Evolutionary conservation across 1,284 basidiomycete species (phyloP).

Genomic region (Leccinum fuscescens): DNA sequence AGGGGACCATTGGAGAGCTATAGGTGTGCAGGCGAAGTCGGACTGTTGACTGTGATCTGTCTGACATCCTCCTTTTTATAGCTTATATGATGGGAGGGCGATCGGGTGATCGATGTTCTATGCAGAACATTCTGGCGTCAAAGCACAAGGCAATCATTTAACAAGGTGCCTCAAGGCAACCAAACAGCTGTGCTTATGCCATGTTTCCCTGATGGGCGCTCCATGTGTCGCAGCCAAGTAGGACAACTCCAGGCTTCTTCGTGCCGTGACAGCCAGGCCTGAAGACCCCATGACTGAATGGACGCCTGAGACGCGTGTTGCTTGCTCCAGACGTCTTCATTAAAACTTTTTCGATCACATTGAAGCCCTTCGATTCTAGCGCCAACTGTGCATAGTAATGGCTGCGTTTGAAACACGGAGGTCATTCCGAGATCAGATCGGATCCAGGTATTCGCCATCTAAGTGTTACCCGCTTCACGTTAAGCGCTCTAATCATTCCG

Average conservation of each 20-base stretch:
- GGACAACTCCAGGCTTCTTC: background rate
- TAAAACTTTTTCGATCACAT: background rate
- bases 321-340: slow-evolving; percentile 2
- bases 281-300: background rate
- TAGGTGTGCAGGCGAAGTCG: background rate
- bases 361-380: background rate
- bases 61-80: slow-evolving; percentile 14
- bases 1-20: slow-evolving; percentile 20
- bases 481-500: background rate
- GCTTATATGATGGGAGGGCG: background rate
- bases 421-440: slow-evolving; percentile 1
- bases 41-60: background rate
- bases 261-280: slow-evolving; percentile 16
- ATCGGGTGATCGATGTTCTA: slow-evolving; percentile 1
- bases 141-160: background rate
- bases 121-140: slow-evolving; percentile 12
- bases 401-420: slow-evolving; percentile 1
- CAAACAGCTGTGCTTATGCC: background rate
- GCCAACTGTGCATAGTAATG: background rate
- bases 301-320: background rate
- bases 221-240: background rate
- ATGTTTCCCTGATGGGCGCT: slow-evolving; percentile 6
- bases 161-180: background rate
- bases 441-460: background rate
- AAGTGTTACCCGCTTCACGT: background rate